Evolutionary conservation across 495 filamentous ascomycete genomes (phyloP), one percentile per base, ranked within the genome.

Genomic region (Daldinia vernicosa): DNA sequence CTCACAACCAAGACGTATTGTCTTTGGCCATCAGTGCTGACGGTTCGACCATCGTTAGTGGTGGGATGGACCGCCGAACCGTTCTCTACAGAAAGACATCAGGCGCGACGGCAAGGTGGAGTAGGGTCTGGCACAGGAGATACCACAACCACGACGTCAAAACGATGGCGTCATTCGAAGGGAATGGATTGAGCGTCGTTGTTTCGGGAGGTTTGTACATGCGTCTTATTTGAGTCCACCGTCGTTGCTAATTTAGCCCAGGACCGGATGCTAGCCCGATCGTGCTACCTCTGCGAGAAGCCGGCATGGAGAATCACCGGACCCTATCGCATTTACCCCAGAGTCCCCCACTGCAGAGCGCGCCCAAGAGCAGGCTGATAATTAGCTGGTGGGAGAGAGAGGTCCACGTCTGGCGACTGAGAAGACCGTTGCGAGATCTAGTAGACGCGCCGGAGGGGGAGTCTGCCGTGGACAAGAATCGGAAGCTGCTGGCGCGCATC

Each of bases 311-410:
- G 76, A 82, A 93, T 71, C 91, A 96, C 76, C 84, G 93, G 35
- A 86, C 88, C 1, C 83, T 99, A 9, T 88, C 94, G 6, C 86
- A 87, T 71, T 83, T 98, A 19, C 95, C 95, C 0, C 95, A 97
- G 79, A 84, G 85, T 17, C 86, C 90, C 1, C 86, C 88, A 3
- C 73, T 97, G 7, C 82, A 87, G 28, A 93, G 92, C 57, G 88
- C 93, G 12, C 85, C 89, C 2, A 87, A 85, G 19, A 86, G 86
- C 32, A 86, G 95, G 37, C 78, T 97, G 17, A 80, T 99, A 11
- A 87, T 95, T 80, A 93, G 92, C 74, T 98, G 93, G 90, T 99
- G 95, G 95, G 92, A 95, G 59, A 85, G 90, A 67, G 92, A 97
- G 72, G 81, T 98, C 26, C 88, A 88, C 65, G 88, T 99, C 66